phyloP scores from a whole-genome alignment of 2,329 filamentous ascomycete species.

The Botryotinia globosa region DNA sequence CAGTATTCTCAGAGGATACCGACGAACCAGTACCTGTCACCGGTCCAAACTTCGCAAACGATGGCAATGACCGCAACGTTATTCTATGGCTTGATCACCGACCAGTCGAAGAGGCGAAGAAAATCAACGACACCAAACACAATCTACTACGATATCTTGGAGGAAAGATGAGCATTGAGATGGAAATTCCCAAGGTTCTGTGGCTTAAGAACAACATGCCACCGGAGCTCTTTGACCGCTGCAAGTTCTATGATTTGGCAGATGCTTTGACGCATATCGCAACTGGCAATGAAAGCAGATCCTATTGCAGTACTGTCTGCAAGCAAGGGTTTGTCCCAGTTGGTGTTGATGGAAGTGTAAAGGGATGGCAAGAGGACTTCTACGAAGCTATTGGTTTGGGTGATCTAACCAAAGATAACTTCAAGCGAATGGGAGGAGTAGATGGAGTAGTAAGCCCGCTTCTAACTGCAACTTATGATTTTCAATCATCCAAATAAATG shows the following conservation, averaged over 20 bases:
- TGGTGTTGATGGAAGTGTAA: slow-evolving; percentile 95
- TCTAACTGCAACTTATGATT: slow-evolving; percentile 41
- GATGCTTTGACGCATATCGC: slow-evolving; percentile 94
- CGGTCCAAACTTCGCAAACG: slow-evolving; percentile 77
- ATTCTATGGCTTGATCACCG: slow-evolving; percentile 97
- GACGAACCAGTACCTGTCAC: slow-evolving; percentile 91
- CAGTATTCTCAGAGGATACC: slow-evolving; percentile 85
- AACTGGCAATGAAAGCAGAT: slow-evolving; percentile 85
- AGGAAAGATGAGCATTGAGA: slow-evolving; percentile 98
- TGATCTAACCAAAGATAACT: slow-evolving; percentile 81
- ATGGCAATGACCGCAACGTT: slow-evolving; percentile 85
- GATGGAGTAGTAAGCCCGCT: slow-evolving; percentile 78
- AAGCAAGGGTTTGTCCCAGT: slow-evolving; percentile 97
- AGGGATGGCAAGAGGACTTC: slow-evolving; percentile 98
- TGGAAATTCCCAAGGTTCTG: slow-evolving; percentile 97
- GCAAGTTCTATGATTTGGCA: slow-evolving; percentile 94
- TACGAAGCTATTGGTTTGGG: slow-evolving; percentile 80
- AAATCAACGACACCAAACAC: slow-evolving; percentile 90
- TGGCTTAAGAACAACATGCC: slow-evolving; percentile 99
- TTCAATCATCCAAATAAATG: slow-evolving; percentile 11
- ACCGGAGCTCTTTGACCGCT: slow-evolving; percentile 79
- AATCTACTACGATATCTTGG: slow-evolving; percentile 94
- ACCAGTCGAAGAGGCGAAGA: slow-evolving; percentile 82
- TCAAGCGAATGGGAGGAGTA: slow-evolving; percentile 90
- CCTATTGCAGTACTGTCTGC: slow-evolving; percentile 94